Base-by-base conservation (phyloP, 2,329 filamentous ascomycete species). In the Claviceps sorghi region DNA sequence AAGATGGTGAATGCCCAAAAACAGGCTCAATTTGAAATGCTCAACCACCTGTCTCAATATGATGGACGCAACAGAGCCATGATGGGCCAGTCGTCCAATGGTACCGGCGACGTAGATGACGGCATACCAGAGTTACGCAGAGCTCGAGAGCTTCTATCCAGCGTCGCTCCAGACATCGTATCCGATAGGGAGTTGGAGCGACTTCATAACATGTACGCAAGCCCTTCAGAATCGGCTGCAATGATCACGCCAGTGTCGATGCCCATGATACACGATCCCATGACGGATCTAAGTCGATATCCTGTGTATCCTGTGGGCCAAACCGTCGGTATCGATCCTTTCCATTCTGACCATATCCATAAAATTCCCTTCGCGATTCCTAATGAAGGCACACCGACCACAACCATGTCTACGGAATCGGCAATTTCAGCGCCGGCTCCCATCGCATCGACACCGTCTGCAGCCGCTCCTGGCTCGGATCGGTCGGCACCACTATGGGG, bases 261-360 rank as follows among this genome's bases (percentile, higher is more conserved):
- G 61, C 67, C 70, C 26, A 66, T 76, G 63, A 63, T 78, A 58
- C 69, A 76, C 55, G 77, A 80, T 55, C 72, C 75, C 41, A 70
- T 80, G 58, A 76, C 69, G 58, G 77, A 81, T 55, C 73, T 78
- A 47, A 67, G 61, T 54, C 70, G 77, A 45, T 77, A 80, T 57
- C 78, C 94, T 51, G 89, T 96, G 10, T 97, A 96, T 64, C 90
- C 91, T 0, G 88, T 95, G 17, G 90, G 90, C 19, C 82, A 89
- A 58, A 93, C 84, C 0, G 87, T 94, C 58, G 90, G 90, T 51
- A 96, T 96, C 58, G 90, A 96, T 63, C 90, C 91, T 1, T 93
- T 95, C 76, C 90, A 91, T 64, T 85, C 87, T 59, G 90, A 96
- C 60, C 89, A 96, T 63, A 88, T 96, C 63, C 82, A 91, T 70